These are phyloP conservation scores for Xylaria scruposa DNA, from an alignment of 495 filamentous ascomycete species.

Conservation along the genomic window DNA sequence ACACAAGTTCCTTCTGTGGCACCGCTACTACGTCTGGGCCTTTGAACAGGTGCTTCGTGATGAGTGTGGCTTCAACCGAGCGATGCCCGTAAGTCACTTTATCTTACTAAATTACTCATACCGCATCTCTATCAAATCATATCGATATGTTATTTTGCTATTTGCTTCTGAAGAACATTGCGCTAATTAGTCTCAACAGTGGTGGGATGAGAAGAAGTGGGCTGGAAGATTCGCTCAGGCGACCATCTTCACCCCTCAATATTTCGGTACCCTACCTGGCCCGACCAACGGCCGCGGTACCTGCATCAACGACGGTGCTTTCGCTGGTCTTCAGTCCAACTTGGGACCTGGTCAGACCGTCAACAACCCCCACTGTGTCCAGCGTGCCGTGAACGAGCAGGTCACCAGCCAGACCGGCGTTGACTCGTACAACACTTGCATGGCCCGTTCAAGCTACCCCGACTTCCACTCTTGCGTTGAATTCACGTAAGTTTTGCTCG, in stretches of 20 bases:
- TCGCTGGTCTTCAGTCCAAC: constrained; percentile 40
- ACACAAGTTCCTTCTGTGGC: constrained; percentile 71
- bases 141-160: neutral
- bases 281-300: constrained; percentile 43
- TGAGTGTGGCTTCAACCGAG: constrained; percentile 68
- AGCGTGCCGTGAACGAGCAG: constrained; percentile 44
- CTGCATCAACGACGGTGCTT: constrained; percentile 43
- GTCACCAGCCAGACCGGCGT: constrained; percentile 37
- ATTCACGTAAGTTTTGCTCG: constrained; percentile 37
- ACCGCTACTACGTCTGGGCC: constrained; percentile 66
- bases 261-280: constrained; percentile 39
- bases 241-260: constrained; percentile 43
- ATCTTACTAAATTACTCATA: neutral
- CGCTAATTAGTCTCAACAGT: constrained; percentile 25
- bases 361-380: constrained; percentile 43
- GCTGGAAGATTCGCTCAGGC: constrained; percentile 41
- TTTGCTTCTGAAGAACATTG: neutral
- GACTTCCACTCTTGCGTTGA: constrained; percentile 45
- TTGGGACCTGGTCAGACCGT: constrained; percentile 43
- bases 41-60: constrained; percentile 67
- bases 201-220: constrained; percentile 54
- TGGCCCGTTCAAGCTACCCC: constrained; percentile 37
- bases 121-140: neutral
- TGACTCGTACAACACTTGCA: constrained; percentile 39
- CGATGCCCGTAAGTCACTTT: constrained; percentile 31